These are phyloP conservation scores for Sclerotinia spermophila DNA, from an alignment of 2,329 filamentous ascomycete genomes.

Conservation along the genomic window DNA sequence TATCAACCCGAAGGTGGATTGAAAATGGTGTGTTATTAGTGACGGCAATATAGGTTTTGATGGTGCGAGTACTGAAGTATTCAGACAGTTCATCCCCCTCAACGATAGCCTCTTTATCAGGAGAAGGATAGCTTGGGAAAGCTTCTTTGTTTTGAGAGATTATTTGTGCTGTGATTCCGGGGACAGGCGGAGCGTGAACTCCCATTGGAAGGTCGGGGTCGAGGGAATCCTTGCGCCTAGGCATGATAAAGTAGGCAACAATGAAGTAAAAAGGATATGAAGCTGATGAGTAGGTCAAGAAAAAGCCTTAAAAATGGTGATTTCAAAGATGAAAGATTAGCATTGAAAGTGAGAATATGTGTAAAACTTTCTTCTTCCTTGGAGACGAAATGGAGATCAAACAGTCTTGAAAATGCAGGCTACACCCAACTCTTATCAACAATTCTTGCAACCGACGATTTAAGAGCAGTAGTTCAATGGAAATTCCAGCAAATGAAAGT, in stretches of 20 bases:
- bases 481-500: not conserved
- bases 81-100: not conserved
- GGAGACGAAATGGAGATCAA: not conserved
- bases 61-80: not conserved
- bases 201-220: not conserved
- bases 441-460: not conserved
- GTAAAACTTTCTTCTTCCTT: not conserved
- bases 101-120: not conserved
- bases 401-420: not conserved
- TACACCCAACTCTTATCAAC: too few species aligned
- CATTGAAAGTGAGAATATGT: not conserved
- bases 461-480: too few species aligned
- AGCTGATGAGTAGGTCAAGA: not conserved
- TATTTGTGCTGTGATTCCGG: conserved; percentile 2
- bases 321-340: not conserved
- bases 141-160: not conserved
- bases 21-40: not conserved
- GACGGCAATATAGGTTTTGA: not conserved
- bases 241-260: not conserved
- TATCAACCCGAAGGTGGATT: not conserved
- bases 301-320: not conserved
- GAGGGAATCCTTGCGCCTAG: not conserved
- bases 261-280: not conserved
- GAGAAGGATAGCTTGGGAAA: not conserved
- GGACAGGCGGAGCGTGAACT: not conserved